Evolutionary conservation across 345 rosid species (phyloP), one percentile per base, ranked within the genome.

Genomic region (Crucihimalaya himalaica): DNA sequence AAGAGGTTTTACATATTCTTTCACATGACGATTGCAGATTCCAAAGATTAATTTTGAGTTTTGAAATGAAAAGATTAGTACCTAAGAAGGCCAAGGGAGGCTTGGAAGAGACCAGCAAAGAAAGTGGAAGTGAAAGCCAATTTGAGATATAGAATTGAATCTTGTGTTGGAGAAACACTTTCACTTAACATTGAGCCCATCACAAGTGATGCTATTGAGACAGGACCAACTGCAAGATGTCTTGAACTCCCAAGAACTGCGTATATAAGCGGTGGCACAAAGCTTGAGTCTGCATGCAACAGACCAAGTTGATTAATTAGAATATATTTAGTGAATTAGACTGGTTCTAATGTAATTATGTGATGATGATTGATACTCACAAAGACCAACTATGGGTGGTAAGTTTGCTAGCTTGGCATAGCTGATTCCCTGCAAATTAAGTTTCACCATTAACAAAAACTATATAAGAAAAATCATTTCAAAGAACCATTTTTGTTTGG

Each of bases 331-430:
- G 73, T 14, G 50, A 63, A 18, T 60, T 4, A 62, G 10, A 56
- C 13, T 54, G 29, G 48, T 77, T 77, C 48, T 5, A 3, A 21
- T 46, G 28, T 23, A 27, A 61, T 60, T 67, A 59, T 3, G 48
- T 35, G 51, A 13, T 78, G 14, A 46, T 73, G 18, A 54, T 57
- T 7, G 23, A 57, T 79, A 82, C 98, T 86, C 1, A 96, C 99
- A 96, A 61, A 96, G 86, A 19, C 99, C 99, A 77, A 92, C 65
- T 2, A 92, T 90, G 2, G 99, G 98, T 35, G 98, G 96, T 79
- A 93, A 82, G 77, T 90, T 89, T 66, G 99, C 99, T 63, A 96
- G 98, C 84, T 96, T 92, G 68, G 99, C 99, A 70, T 96, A 96
- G 65, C 99, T 96, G 67, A 96, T 96, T 57, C 99, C 99, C 99